Evolutionary conservation across 2,329 filamentous ascomycete genomes (phyloP).

Genomic region (Alternaria ethzedia): DNA sequence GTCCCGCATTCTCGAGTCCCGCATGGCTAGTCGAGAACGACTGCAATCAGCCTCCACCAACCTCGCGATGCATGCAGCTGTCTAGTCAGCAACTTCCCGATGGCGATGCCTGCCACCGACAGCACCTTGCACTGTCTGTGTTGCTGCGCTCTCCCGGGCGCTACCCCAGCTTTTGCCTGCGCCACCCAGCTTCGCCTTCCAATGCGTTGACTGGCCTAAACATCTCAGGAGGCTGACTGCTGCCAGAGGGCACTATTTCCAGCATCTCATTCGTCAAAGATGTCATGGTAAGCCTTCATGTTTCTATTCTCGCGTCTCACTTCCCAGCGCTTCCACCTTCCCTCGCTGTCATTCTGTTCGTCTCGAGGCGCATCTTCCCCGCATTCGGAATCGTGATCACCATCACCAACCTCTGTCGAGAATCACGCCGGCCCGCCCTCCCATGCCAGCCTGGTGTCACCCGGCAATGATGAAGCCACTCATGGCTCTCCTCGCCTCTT

Average conservation of each 20-base stretch:
- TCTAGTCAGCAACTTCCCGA: constrained; percentile 27
- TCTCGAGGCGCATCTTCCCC: constrained; percentile 37
- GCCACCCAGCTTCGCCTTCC: constrained; percentile 29
- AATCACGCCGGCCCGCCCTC: constrained; percentile 27
- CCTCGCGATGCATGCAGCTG: constrained; percentile 19
- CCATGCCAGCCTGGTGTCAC: constrained; percentile 23
- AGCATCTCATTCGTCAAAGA: constrained; percentile 86
- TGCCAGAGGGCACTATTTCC: constrained; percentile 78
- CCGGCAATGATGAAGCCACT: constrained; percentile 35
- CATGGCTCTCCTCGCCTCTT: constrained; percentile 18
- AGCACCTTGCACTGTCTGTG: constrained; percentile 20
- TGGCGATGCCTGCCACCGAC: neutral
- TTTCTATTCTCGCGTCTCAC: constrained; percentile 27
- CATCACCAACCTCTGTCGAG: constrained; percentile 31
- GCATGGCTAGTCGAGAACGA: constrained; percentile 13
- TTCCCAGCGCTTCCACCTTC: constrained; percentile 2
- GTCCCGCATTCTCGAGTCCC: constrained; percentile 23
- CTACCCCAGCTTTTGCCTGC: constrained; percentile 40
- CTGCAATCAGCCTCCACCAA: constrained; percentile 28
- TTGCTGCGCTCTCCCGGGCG: constrained; percentile 21
- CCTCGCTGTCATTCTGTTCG: constrained; percentile 7
- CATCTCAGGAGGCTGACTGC: constrained; percentile 31
- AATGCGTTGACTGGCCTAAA: constrained; percentile 20
- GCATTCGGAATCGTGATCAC: constrained; percentile 38
- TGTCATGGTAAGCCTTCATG: constrained; percentile 69